Conservation (phyloP, 2,329 filamentous ascomycete species). For the Diplodia corticola region DNA sequence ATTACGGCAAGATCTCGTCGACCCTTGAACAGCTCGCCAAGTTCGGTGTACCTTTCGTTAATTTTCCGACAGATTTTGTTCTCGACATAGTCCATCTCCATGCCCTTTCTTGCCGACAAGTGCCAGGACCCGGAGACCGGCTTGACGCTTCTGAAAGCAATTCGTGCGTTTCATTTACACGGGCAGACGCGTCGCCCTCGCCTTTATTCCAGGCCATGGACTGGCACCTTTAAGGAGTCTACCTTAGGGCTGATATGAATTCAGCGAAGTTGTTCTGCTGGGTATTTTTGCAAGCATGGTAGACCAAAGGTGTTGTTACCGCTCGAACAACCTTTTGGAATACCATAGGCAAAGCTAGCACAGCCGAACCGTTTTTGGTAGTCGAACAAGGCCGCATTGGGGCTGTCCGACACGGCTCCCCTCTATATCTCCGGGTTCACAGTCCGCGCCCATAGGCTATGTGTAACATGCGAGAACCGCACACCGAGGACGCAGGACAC, state of each 20-base stretch:
- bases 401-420: neutral
- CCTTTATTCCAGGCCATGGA: no score
- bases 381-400: neutral
- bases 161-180: no score
- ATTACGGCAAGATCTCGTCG: neutral
- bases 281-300: no score
- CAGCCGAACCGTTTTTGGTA: neutral
- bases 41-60: neutral
- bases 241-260: no score
- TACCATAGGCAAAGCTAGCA: neutral
- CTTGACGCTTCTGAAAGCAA: neutral
- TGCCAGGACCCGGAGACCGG: neutral
- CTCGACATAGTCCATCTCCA: neutral
- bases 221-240: no score
- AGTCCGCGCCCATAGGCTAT: neutral
- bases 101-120: neutral
- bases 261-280: no score
- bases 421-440: neutral
- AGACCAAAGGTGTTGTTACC: neutral
- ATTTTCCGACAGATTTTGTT: neutral
- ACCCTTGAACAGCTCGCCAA: neutral
- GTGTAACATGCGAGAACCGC: neutral
- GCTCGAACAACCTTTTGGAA: neutral
- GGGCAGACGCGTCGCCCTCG: no score
- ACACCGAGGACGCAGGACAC: neutral